Evolutionary conservation across 148 eudicot species (phyloP).

Genomic region (Chenopodium album): DNA sequence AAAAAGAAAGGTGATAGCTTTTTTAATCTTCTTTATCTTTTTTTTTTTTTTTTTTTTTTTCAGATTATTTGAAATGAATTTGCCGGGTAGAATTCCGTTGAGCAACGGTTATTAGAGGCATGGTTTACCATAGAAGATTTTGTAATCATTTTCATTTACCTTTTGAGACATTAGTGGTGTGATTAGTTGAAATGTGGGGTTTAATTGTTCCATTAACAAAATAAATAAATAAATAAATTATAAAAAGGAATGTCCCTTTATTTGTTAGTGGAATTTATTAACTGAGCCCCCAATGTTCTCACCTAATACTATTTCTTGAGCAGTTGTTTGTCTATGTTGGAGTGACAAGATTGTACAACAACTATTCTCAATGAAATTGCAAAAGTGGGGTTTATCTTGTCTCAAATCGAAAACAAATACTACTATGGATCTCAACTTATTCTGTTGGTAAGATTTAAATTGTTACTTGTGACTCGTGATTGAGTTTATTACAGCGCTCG

Average conservation of each 20-base stretch:
- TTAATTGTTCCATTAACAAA: neutral
- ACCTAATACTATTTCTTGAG: too few relatives aligned
- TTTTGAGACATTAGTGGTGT: slow-evolving; percentile 15
- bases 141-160: slow-evolving; percentile 13
- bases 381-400: too few relatives aligned
- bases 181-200: slow-evolving; percentile 18
- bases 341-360: too few relatives aligned
- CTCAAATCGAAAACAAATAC: too few relatives aligned
- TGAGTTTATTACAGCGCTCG: too few relatives aligned
- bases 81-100: slow-evolving; percentile 57
- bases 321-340: too few relatives aligned
- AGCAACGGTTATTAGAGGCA: slow-evolving; percentile 41
- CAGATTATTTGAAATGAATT: slow-evolving; percentile 45
- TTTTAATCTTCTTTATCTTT: slow-evolving; percentile 13
- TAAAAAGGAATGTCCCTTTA: neutral
- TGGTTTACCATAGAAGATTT: slow-evolving; percentile 5
- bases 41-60: slow-evolving; percentile 3
- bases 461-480: too few relatives aligned
- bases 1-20: slow-evolving; percentile 16
- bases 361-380: too few relatives aligned
- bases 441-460: too few relatives aligned
- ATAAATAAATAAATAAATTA: neutral
- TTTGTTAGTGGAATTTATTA: neutral
- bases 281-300: neutral
- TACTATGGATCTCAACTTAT: too few relatives aligned